Conservation (phyloP, 768 basidiomycete genomes). For the Leccinellum luteum region DNA sequence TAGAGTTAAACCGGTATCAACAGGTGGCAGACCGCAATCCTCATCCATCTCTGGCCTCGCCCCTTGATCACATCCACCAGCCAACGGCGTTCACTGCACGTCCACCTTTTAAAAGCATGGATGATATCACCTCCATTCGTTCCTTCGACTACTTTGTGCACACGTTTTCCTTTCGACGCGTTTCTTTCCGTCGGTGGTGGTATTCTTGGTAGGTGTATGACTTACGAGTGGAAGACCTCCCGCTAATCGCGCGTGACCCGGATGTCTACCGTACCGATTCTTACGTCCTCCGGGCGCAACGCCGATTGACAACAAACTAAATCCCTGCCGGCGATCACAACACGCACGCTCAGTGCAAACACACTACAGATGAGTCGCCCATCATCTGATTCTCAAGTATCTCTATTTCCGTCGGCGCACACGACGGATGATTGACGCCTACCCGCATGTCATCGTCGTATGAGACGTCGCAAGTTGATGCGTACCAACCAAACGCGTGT, state of each 20-base stretch:
- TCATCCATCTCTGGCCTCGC: no score
- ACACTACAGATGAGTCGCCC: background rate
- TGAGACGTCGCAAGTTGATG: background rate
- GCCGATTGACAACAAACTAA: background rate
- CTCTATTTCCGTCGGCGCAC: conserved; percentile 6
- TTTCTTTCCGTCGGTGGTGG: background rate
- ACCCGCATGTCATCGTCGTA: background rate
- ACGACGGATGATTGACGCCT: conserved; percentile 3
- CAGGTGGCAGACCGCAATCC: conserved; percentile 12
- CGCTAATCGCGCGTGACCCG: conserved; percentile 3
- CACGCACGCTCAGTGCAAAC: conserved; percentile 6
- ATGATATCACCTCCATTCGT: background rate
- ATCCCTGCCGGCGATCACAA: conserved; percentile 22
- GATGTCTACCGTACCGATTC: conserved; percentile 1
- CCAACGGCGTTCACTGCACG: background rate
- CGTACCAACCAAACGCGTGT: background rate
- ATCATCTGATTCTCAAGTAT: conserved; percentile 5
- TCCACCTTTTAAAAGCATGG: conserved; percentile 5
- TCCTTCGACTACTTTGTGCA: background rate
- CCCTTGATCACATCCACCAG: conserved; percentile 3
- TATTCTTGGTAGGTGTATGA: background rate
- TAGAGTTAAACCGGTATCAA: conserved; percentile 1
- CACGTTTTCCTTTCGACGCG: background rate
- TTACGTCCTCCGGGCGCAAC: conserved; percentile 11
- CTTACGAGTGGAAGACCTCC: background rate